Conservation (phyloP, 495 filamentous ascomycete genomes). For the Neurospora sp. region DNA sequence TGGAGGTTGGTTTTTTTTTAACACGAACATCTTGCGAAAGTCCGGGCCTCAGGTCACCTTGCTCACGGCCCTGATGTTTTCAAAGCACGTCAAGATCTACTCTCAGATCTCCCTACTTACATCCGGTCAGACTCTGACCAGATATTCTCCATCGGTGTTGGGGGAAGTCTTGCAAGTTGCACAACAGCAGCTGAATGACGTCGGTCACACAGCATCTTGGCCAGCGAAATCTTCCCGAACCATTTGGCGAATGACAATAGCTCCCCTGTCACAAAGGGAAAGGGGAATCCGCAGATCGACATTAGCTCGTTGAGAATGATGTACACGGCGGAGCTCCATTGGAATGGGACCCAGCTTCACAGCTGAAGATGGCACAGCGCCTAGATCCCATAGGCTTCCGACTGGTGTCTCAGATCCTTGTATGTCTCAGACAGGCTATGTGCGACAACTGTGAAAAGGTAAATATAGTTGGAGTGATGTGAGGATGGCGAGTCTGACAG, state of each 20-base stretch:
- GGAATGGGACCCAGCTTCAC: not conserved
- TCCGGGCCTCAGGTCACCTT: too few relatives aligned
- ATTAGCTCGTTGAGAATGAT: not conserved
- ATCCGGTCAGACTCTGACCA: too few relatives aligned
- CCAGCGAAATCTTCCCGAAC: not conserved
- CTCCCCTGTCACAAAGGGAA: not conserved
- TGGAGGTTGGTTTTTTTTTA: too few relatives aligned
- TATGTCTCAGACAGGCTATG: not conserved
- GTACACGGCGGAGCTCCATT: not conserved
- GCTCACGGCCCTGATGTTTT: too few relatives aligned
- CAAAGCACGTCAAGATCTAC: too few relatives aligned
- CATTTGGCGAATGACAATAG: not conserved
- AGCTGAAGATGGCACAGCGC: not conserved
- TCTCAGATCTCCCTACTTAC: too few relatives aligned
- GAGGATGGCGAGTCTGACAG: not conserved
- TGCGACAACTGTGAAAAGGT: not conserved
- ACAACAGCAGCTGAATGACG: not conserved
- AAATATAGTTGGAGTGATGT: not conserved
- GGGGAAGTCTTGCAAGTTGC: not conserved
- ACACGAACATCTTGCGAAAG: too few relatives aligned
- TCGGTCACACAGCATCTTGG: not conserved
- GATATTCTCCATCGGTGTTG: too few relatives aligned
- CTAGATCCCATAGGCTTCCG: not conserved
- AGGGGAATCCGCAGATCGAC: not conserved
- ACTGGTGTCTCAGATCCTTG: not conserved